These are phyloP conservation scores for Ophiostoma perfectum DNA, from an alignment of 2,329 filamentous ascomycete species.

Conservation along the genomic window DNA sequence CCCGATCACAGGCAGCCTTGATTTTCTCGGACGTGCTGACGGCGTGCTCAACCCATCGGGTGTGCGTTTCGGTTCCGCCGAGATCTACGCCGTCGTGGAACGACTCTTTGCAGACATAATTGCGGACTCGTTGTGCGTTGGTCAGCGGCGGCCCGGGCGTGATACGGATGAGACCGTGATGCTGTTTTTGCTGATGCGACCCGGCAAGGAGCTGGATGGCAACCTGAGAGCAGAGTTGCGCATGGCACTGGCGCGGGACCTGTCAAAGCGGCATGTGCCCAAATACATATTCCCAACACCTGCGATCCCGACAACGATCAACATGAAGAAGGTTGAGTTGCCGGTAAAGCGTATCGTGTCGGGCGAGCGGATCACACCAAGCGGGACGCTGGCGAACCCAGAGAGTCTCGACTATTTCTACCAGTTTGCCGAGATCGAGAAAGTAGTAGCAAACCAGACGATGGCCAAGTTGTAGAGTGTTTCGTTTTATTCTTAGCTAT, in stretches of 20 bases:
- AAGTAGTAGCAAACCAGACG: constrained; percentile 37
- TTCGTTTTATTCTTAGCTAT: not conserved
- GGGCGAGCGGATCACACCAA: constrained; percentile 66
- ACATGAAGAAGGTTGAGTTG: constrained; percentile 78
- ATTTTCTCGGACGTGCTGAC: constrained; percentile 67
- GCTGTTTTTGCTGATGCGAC: constrained; percentile 52
- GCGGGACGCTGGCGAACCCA: constrained; percentile 71
- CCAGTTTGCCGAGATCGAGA: constrained; percentile 67
- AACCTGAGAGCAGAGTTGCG: constrained; percentile 56
- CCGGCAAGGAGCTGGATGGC: constrained; percentile 49
- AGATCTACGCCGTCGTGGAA: constrained; percentile 73
- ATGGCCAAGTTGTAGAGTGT: constrained; percentile 45
- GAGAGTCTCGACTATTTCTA: constrained; percentile 73
- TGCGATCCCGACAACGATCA: constrained; percentile 79
- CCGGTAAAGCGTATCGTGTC: constrained; percentile 81
- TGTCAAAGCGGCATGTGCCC: constrained; percentile 71
- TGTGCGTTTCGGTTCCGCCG: constrained; percentile 71
- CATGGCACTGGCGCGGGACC: constrained; percentile 57
- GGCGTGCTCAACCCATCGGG: constrained; percentile 76
- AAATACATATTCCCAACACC: constrained; percentile 73
- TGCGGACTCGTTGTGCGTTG: constrained; percentile 71
- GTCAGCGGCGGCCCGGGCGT: constrained; percentile 57
- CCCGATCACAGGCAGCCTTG: constrained; percentile 58
- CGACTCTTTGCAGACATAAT: constrained; percentile 57
- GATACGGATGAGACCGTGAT: constrained; percentile 52